Evolutionary conservation across 805 yeast genomes (phyloP).

Genomic region (Candida insectorum): DNA sequence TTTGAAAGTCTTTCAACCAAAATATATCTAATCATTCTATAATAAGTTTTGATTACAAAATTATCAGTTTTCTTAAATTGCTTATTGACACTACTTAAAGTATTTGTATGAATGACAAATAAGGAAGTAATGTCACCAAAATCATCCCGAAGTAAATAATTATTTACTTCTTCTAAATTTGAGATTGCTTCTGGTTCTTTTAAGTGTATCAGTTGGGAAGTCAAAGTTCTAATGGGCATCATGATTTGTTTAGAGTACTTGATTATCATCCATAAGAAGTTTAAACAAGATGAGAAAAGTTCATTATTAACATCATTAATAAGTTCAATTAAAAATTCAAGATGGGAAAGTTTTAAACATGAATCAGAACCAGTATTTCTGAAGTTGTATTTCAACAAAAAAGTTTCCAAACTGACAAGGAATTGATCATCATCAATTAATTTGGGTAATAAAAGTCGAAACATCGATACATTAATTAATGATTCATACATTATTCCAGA

Average conservation of each 20-base stretch:
- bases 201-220: background rate
- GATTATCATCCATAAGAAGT: background rate
- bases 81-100: background rate
- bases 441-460: slow-evolving; percentile 1
- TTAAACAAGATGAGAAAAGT: background rate
- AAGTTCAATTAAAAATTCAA: slow-evolving; percentile 2
- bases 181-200: background rate
- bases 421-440: slow-evolving; percentile 1
- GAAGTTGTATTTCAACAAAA: background rate
- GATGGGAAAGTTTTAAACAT: slow-evolving; percentile 1
- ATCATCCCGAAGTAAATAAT: slow-evolving; percentile 1
- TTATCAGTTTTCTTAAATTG: background rate
- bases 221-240: slow-evolving; percentile 1
- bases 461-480: slow-evolving; percentile 6
- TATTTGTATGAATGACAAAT: background rate
- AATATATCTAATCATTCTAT: slow-evolving; percentile 2
- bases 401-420: background rate
- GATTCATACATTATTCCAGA: slow-evolving; percentile 1
- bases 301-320: background rate
- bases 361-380: background rate
- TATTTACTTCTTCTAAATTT: slow-evolving; percentile 1
- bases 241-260: background rate
- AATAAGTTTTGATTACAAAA: background rate
- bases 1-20: slow-evolving; percentile 2
- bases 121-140: slow-evolving; percentile 1